phyloP scores from a whole-genome alignment of 495 filamentous ascomycete species.

The Talaromyces borbonicus region DNA sequence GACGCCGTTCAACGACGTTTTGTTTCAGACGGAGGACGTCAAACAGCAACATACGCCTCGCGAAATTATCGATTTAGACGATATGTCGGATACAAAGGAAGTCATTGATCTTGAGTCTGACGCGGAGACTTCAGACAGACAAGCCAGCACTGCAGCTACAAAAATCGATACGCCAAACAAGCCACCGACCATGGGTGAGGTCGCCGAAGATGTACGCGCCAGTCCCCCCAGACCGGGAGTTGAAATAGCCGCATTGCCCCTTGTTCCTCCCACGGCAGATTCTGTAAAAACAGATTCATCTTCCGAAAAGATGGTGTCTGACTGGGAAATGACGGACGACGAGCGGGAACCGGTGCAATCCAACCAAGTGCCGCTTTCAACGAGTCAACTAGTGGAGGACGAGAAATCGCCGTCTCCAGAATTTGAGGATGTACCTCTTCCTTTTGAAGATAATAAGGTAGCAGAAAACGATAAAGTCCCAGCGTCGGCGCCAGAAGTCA shows the following conservation, averaged over 20 bases:
- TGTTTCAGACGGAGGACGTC: slow-evolving; percentile 27
- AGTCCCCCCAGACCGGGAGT: slow-evolving; percentile 17
- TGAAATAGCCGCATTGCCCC: neutral
- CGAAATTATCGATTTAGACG: slow-evolving; percentile 39
- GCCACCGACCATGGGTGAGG: slow-evolving; percentile 27
- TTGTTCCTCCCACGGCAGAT: slow-evolving; percentile 6
- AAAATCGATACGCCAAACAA: slow-evolving; percentile 5
- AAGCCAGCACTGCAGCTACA: slow-evolving; percentile 47
- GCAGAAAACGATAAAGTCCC: neutral
- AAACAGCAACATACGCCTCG: slow-evolving; percentile 30
- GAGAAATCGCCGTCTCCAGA: slow-evolving; percentile 39
- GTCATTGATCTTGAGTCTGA: slow-evolving; percentile 36
- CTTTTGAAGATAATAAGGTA: neutral
- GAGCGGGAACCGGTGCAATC: slow-evolving; percentile 1
- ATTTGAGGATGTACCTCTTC: neutral
- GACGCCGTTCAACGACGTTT: slow-evolving; percentile 13
- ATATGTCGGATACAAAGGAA: slow-evolving; percentile 20
- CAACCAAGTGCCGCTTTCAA: slow-evolving; percentile 5
- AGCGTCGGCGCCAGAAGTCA: too few species aligned
- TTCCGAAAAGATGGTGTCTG: slow-evolving; percentile 11
- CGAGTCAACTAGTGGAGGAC: slow-evolving; percentile 10
- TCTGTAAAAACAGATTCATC: slow-evolving; percentile 12
- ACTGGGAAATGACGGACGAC: slow-evolving; percentile 10
- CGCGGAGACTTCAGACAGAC: slow-evolving; percentile 22
- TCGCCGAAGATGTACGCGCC: slow-evolving; percentile 26